Evolutionary conservation across 2,329 filamentous ascomycete genomes (phyloP).

Genomic region (Pseudohalonectria lignicola): DNA sequence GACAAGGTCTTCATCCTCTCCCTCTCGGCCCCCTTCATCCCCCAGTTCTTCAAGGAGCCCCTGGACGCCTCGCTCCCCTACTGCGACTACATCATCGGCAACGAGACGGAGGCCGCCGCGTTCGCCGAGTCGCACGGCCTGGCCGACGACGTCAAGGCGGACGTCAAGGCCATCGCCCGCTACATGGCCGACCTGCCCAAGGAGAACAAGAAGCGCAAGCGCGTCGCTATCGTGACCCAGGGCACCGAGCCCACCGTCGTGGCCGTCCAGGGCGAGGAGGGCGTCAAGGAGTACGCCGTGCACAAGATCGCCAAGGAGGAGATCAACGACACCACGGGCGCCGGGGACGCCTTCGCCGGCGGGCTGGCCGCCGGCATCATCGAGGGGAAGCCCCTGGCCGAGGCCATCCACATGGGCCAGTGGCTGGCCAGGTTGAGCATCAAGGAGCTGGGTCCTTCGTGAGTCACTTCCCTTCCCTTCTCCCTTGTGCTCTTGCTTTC

Average conservation of each 20-base stretch:
- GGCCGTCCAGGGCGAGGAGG: slow-evolving; percentile 59
- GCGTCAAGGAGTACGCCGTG: slow-evolving; percentile 69
- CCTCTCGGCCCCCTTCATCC: slow-evolving; percentile 90
- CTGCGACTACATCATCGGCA: slow-evolving; percentile 94
- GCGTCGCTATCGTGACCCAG: slow-evolving; percentile 87
- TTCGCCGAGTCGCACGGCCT: slow-evolving; percentile 77
- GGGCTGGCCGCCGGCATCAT: slow-evolving; percentile 87
- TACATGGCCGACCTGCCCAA: slow-evolving; percentile 81
- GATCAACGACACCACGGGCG: slow-evolving; percentile 95
- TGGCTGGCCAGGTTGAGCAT: slow-evolving; percentile 94
- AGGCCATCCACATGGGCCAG: slow-evolving; percentile 81
- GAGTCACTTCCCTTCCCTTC: slow-evolving; percentile 33
- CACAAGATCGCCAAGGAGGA: slow-evolving; percentile 63
- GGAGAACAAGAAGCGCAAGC: slow-evolving; percentile 75
- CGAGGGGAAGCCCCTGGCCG: slow-evolving; percentile 68
- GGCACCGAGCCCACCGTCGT: slow-evolving; percentile 86
- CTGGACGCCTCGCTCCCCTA: slow-evolving; percentile 79
- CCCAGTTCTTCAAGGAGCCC: slow-evolving; percentile 95
- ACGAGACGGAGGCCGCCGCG: slow-evolving; percentile 86
- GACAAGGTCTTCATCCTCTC: slow-evolving; percentile 92
- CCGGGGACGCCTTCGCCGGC: slow-evolving; percentile 92
- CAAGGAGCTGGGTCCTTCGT: slow-evolving; percentile 92
- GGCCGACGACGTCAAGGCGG: slow-evolving; percentile 45
- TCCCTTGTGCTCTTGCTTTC: slow-evolving; percentile 1
- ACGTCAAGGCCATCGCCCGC: slow-evolving; percentile 77